Evolutionary conservation across 2,329 filamentous ascomycete genomes (phyloP).

Genomic region (Arthroderma uncinatum): DNA sequence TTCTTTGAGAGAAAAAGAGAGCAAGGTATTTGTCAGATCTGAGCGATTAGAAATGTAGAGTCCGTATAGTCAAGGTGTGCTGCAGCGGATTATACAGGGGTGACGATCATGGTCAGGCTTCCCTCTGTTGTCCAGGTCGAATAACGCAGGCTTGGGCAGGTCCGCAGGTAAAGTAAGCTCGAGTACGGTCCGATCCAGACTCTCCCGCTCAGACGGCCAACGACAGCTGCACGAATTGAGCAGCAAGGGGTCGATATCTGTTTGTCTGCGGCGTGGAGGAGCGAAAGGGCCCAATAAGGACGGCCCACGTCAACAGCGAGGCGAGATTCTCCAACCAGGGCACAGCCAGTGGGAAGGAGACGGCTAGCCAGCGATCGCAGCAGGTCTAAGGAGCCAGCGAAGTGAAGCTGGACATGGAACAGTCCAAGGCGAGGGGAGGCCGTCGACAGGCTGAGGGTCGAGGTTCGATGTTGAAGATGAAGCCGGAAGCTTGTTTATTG

Average conservation of each 20-base stretch:
- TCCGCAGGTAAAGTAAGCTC: conserved; percentile 4
- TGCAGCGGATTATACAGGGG: conserved; percentile 2
- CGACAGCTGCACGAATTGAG: conserved; percentile 7
- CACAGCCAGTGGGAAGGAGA: conserved; percentile 7
- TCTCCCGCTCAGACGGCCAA: conserved; percentile 6
- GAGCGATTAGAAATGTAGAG: not conserved
- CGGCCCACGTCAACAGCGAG: conserved; percentile 13
- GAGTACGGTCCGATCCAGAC: conserved; percentile 9
- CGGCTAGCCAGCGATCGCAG: conserved; percentile 7
- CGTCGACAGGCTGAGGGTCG: not conserved
- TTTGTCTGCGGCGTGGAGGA: conserved; percentile 3
- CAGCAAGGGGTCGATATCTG: conserved; percentile 7
- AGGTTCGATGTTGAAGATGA: not conserved
- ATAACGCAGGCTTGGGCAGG: conserved; percentile 5
- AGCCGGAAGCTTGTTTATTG: conserved; percentile 2
- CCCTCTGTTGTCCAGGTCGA: not conserved
- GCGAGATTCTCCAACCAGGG: not conserved
- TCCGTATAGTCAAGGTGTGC: not conserved
- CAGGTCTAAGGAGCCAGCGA: conserved; percentile 9
- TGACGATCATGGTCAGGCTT: conserved; percentile 2
- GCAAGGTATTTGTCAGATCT: not conserved
- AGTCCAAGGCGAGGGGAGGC: not conserved
- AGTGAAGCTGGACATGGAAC: conserved; percentile 4
- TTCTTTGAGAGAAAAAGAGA: not conserved
- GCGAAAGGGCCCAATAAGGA: conserved; percentile 14